Percentiles rank a stretch among this genome's conserved stretches.
phyloP scores from a whole-genome alignment of 2,329 filamentous ascomycete genomes.

The Fusarium pseudoanthophilum region DNA sequence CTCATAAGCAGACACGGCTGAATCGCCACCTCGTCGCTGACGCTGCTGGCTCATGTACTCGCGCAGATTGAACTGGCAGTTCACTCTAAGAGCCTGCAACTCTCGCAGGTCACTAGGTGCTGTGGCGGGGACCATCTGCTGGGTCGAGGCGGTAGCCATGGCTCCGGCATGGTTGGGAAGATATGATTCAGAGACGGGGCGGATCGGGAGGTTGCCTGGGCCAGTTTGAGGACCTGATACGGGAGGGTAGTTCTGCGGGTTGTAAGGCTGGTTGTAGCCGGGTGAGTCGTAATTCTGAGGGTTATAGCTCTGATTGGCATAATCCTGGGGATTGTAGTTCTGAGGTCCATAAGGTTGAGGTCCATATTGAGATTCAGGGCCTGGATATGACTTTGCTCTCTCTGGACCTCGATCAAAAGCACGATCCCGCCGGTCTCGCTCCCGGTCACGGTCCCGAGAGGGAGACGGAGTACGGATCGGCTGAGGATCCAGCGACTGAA shows the following conservation, averaged over 20 bases:
- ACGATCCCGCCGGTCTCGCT: conserved; percentile 16
- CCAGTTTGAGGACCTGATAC: conserved; percentile 32
- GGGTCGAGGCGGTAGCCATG: conserved; percentile 30
- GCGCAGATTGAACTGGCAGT: conserved; percentile 50
- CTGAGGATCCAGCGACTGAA: conserved; percentile 44
- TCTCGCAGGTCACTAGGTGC: conserved; percentile 41
- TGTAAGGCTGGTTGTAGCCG: conserved; percentile 26
- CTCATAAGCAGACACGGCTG: conserved; percentile 48
- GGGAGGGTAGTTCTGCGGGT: conserved; percentile 41
- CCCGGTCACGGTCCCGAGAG: conserved; percentile 23
- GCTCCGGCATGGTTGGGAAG: conserved; percentile 35
- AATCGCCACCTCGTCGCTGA: conserved; percentile 45
- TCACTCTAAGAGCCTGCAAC: conserved; percentile 49
- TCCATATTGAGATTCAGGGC: conserved; percentile 35
- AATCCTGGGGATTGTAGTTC: conserved; percentile 35
- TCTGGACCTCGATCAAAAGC: conserved; percentile 31
- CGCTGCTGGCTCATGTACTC: conserved; percentile 51
- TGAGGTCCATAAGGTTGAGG: conserved; percentile 23
- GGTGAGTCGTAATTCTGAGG: conserved; percentile 36
- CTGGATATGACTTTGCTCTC: conserved; percentile 36
- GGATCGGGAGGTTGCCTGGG: conserved; percentile 34
- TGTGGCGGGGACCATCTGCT: conserved; percentile 33
- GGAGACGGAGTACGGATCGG: conserved; percentile 44
- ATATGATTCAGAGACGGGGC: conserved; percentile 38
- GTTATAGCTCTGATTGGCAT: conserved; percentile 27